Conservation (phyloP, 306 rosid genomes). For the Acacia crassicarpa region DNA sequence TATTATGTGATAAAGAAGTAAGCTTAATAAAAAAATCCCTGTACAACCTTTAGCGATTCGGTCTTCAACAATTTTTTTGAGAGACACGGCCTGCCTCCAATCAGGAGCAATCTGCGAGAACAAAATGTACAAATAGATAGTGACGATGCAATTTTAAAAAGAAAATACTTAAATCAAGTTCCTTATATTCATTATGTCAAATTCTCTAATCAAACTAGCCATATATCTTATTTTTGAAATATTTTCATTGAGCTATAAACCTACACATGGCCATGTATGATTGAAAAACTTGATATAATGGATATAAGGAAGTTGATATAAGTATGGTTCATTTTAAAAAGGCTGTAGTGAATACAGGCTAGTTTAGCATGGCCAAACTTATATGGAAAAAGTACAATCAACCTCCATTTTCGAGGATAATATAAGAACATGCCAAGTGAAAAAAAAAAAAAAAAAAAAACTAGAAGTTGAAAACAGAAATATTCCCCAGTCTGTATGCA, state of each 20-base stretch:
- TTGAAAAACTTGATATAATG: no score
- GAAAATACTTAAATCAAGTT: no score
- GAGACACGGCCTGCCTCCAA: slow-evolving; percentile 85
- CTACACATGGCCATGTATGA: no score
- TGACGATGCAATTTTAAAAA: background rate
- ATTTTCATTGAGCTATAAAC: no score
- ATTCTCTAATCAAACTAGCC: no score
- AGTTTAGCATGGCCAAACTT: background rate
- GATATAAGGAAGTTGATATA: no score
- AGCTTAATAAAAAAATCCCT: slow-evolving; percentile 6
- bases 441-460: slow-evolving; percentile 8
- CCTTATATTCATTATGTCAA: no score
- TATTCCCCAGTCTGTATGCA: background rate
- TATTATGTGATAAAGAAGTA: background rate
- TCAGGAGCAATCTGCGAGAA: slow-evolving; percentile 83
- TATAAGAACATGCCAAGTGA: background rate
- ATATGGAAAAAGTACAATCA: background rate
- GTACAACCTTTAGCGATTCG: slow-evolving; percentile 68
- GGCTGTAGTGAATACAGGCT: background rate
- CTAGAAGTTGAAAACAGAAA: background rate
- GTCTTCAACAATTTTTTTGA: slow-evolving; percentile 69
- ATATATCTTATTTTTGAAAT: no score
- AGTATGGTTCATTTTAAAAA: background rate
- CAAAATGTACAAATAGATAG: slow-evolving; percentile 10
- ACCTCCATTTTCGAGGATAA: background rate